Conservation (phyloP, 2,329 filamentous ascomycete species). For the Hortaea sp. region DNA sequence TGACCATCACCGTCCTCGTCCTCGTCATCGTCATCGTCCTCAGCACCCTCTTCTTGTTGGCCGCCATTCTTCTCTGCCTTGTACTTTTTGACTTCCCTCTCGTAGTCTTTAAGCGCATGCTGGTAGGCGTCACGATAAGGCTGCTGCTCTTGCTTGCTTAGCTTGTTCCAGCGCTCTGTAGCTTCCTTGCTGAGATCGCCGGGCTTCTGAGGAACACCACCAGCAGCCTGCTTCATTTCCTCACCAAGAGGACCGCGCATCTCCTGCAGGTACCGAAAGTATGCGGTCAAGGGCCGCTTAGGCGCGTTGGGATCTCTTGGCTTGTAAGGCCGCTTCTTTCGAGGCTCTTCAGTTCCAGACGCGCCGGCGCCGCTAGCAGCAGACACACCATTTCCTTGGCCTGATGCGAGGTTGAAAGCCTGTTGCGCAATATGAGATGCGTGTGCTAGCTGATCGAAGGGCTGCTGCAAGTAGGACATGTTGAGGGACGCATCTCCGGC, state of each 20-base stretch:
- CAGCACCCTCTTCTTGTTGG: constrained; percentile 24
- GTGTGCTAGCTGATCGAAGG: constrained; percentile 18
- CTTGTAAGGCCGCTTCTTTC: constrained; percentile 36
- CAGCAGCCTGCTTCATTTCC: constrained; percentile 43
- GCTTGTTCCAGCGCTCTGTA: constrained; percentile 72
- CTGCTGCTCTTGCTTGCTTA: constrained; percentile 63
- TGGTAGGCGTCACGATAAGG: constrained; percentile 53
- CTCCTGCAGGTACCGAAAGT: constrained; percentile 89
- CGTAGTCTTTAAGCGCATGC: constrained; percentile 46
- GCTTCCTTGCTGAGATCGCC: constrained; percentile 83
- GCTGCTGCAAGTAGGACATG: constrained; percentile 19
- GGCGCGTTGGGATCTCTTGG: constrained; percentile 76
- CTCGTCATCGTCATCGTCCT: constrained; percentile 25
- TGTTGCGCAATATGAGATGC: constrained; percentile 16
- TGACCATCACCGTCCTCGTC: constrained; percentile 18
- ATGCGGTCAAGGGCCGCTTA: constrained; percentile 86
- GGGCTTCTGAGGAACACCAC: constrained; percentile 58
- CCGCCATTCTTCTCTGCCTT: constrained; percentile 37
- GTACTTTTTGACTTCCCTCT: constrained; percentile 46
- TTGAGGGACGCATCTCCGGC: constrained; percentile 33
- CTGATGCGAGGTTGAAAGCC: constrained; percentile 4
- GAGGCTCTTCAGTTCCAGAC: constrained; percentile 17
- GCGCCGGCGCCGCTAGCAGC: constrained; percentile 4
- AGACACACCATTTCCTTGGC: background rate
- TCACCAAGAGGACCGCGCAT: constrained; percentile 70